Conservation (phyloP, 2,329 filamentous ascomycete species). For the Talaromyces albobiverticillius region DNA sequence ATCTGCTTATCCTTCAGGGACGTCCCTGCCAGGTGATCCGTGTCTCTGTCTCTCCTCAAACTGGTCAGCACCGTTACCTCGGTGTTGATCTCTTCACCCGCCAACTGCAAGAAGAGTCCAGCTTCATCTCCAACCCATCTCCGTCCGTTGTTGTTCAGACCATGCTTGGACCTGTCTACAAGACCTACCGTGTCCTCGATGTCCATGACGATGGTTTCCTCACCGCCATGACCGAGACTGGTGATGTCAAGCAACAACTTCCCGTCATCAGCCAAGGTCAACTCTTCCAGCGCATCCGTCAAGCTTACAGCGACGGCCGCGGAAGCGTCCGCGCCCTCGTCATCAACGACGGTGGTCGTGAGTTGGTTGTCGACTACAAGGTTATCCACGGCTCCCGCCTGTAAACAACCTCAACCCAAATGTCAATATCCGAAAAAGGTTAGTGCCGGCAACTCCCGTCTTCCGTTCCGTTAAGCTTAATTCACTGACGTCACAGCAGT, state of each 20-base stretch:
- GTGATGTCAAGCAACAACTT: constrained; percentile 95
- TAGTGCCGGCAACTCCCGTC: constrained; percentile 12
- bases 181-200: constrained; percentile 99
- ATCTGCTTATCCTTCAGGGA: constrained; percentile 97
- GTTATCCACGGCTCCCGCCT: constrained; percentile 68
- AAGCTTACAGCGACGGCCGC: constrained; percentile 85
- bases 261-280: constrained; percentile 93
- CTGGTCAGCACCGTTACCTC: constrained; percentile 98
- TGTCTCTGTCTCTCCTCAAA: constrained; percentile 96
- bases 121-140: constrained; percentile 93
- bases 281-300: constrained; percentile 75
- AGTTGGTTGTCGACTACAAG: constrained; percentile 99
- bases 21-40: constrained; percentile 99
- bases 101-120: constrained; percentile 98
- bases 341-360: constrained; percentile 86
- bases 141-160: constrained; percentile 98
- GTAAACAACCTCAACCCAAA: constrained; percentile 1
- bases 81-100: constrained; percentile 99
- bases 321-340: constrained; percentile 93
- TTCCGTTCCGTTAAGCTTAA: neutral
- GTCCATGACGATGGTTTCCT: constrained; percentile 78
- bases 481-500: neutral
- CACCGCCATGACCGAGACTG: constrained; percentile 97
- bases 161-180: constrained; percentile 99
- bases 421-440: constrained; percentile 10